Evolutionary conservation across 2,329 filamentous ascomycete genomes (phyloP), one percentile per base, ranked within the genome.

Genomic region (Scleromitrula shiraiana): DNA sequence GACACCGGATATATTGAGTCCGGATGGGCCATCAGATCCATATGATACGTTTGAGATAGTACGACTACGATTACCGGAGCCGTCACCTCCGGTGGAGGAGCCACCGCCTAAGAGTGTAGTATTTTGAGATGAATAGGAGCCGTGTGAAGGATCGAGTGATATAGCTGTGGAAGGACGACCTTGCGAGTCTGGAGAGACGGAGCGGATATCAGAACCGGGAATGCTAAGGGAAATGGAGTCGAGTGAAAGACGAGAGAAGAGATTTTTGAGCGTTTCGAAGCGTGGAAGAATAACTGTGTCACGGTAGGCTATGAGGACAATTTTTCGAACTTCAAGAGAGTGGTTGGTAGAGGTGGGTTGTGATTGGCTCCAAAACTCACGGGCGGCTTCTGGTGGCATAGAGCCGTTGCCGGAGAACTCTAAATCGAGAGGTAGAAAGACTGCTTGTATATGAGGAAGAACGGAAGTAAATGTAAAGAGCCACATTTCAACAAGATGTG

Each of bases 401-500:
- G 80, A 73, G 14, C 93, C 93, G 39, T 78, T 77, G 5, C 91
- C 93, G 45, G 88, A 83, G 63, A 98, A 95, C 64, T 98, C 93
- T 9, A 95, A 77, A 61, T 98, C 93, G 1, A 98, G 70, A 0
- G 90, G 93, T 2, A 98, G 71, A 62, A 98, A 96, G 1, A 96
- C 90, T 1, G 91, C 89, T 69, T 97, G 91, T 59, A 98, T 82
- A 62, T 95, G 97, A 0, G 93, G 93, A 5, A 97, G 69, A 30
- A 97, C 87, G 6, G 80, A 85, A 2, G 88, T 91, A 60, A 96
- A 96, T 0, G 93, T 90, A 39, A 93, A 82, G 50, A 94, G 79
- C 93, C 93, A 98, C 62, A 96, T 82, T 63, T 95, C 88, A 2
- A 96, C 91, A 1, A 98, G 73, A 48, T 88, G 82, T 0, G 88